Evolutionary conservation across 495 filamentous ascomycete species (phyloP).

Genomic region (Aspergillus bridgeri): DNA sequence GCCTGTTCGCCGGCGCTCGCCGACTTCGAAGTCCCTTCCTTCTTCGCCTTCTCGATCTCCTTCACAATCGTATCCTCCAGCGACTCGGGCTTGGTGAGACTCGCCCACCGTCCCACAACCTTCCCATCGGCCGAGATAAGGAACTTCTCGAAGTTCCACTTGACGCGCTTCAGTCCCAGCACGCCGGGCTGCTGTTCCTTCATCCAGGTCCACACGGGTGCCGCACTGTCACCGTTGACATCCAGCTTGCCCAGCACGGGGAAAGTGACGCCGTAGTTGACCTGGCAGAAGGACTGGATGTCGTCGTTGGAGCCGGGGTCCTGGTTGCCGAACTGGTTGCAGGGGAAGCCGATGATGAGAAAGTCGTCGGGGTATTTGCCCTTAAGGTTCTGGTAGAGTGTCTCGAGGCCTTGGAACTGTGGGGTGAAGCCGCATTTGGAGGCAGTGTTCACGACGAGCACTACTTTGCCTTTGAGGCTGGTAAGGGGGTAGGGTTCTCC

Average conservation of each 20-base stretch:
- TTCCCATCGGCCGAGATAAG: conserved; percentile 79
- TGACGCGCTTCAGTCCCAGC: conserved; percentile 80
- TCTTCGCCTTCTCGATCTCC: conserved; percentile 58
- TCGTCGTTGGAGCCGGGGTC: conserved; percentile 87
- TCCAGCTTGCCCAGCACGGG: conserved; percentile 87
- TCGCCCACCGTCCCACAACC: conserved; percentile 79
- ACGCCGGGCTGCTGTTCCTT: conserved; percentile 82
- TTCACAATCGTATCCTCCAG: conserved; percentile 71
- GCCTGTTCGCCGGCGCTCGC: conserved; percentile 16
- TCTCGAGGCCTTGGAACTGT: conserved; percentile 91
- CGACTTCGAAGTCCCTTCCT: conserved; percentile 32
- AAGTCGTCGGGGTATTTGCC: conserved; percentile 69
- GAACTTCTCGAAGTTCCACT: conserved; percentile 99
- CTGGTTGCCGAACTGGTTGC: conserved; percentile 93
- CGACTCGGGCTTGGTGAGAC: conserved; percentile 77
- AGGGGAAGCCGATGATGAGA: conserved; percentile 89
- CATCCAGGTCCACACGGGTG: conserved; percentile 82
- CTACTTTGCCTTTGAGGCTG: conserved; percentile 79
- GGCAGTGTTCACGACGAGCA: conserved; percentile 96
- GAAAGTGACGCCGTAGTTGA: conserved; percentile 95
- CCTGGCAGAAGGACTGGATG: conserved; percentile 86
- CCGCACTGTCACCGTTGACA: conserved; percentile 81
- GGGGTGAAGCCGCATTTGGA: conserved; percentile 98
- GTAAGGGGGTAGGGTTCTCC: conserved; percentile 66
- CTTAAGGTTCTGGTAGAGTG: conserved; percentile 76